A percentile compares a stretch with the other conserved stretches of the same genome.
phyloP scores from a whole-genome alignment of 305 asterid species.

The Fraxinus velutina region DNA sequence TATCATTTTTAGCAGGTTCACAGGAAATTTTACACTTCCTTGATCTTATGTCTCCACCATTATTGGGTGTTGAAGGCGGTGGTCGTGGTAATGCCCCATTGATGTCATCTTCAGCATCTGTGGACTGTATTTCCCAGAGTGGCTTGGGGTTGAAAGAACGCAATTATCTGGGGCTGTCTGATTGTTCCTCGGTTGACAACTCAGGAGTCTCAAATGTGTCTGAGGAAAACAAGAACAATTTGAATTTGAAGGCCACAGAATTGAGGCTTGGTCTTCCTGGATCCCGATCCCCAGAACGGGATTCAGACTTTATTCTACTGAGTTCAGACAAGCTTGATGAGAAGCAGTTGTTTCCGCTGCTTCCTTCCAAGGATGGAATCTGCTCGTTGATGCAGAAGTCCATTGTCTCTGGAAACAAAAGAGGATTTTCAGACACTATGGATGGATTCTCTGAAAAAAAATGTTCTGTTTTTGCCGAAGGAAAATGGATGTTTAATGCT shows the following conservation, averaged over 20 bases:
- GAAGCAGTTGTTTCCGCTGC: constrained; percentile 72
- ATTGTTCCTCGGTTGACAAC: constrained; percentile 69
- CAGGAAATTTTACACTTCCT: constrained; percentile 2
- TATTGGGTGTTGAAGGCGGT: constrained; percentile 51
- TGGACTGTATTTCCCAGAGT: constrained; percentile 38
- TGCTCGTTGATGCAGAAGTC: constrained; percentile 46
- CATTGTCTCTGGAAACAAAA: constrained; percentile 64
- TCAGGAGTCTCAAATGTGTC: constrained; percentile 28
- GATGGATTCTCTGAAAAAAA: constrained; percentile 48
- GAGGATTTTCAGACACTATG: constrained; percentile 71
- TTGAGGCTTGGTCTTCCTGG: constrained; percentile 93
- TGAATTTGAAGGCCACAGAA: constrained; percentile 75
- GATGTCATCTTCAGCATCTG: constrained; percentile 51
- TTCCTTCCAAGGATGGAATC: constrained; percentile 60
- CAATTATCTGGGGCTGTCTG: constrained; percentile 67
- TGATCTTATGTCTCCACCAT: constrained; percentile 47
- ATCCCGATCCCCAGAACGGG: constrained; percentile 68
- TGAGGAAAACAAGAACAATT: constrained; percentile 42
- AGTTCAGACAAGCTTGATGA: constrained; percentile 47
- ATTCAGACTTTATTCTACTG: constrained; percentile 36
- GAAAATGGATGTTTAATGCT: constrained; percentile 59
- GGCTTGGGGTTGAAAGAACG: constrained; percentile 52
- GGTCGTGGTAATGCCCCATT: constrained; percentile 40
- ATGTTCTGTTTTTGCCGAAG: constrained; percentile 35
- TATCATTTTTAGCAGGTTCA: constrained; percentile 12